Percentiles rank a stretch among this genome's conserved stretches.
Evolutionary conservation across 2,329 filamentous ascomycete genomes (phyloP).

Genomic region (Ceratocystis lukuohia): DNA sequence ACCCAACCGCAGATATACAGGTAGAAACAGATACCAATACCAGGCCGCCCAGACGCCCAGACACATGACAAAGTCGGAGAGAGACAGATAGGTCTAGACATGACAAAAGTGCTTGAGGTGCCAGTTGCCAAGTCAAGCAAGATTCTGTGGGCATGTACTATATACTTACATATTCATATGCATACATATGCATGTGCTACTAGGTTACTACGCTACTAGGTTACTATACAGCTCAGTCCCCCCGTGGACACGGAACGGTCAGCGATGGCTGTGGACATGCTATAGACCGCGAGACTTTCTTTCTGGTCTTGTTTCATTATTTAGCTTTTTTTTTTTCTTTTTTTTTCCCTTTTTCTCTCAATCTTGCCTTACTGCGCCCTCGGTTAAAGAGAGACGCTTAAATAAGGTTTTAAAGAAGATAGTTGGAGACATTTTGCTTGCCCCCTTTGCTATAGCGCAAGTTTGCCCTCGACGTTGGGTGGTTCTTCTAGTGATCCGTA

Average conservation of each 20-base stretch:
- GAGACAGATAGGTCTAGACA: neutral
- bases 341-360: no score
- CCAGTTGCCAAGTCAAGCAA: neutral
- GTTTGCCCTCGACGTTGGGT: neutral
- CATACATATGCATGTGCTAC: neutral
- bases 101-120: neutral
- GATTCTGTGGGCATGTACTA: neutral
- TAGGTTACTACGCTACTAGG: neutral
- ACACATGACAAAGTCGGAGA: neutral
- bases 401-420: neutral
- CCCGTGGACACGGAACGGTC: neutral
- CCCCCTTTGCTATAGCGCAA: neutral
- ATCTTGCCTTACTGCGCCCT: neutral
- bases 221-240: neutral
- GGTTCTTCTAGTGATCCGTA: neutral
- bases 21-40: neutral
- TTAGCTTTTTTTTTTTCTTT: no score
- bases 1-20: no score
- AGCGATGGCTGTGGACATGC: neutral
- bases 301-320: neutral
- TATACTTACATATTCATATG: neutral
- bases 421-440: neutral
- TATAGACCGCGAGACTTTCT: neutral
- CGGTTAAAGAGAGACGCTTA: neutral
- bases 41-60: neutral